A percentile compares a stretch with the other conserved stretches of the same genome.
Evolutionary conservation across 257 asterid species (phyloP).

Genomic region (Solanum appendiculatum): DNA sequence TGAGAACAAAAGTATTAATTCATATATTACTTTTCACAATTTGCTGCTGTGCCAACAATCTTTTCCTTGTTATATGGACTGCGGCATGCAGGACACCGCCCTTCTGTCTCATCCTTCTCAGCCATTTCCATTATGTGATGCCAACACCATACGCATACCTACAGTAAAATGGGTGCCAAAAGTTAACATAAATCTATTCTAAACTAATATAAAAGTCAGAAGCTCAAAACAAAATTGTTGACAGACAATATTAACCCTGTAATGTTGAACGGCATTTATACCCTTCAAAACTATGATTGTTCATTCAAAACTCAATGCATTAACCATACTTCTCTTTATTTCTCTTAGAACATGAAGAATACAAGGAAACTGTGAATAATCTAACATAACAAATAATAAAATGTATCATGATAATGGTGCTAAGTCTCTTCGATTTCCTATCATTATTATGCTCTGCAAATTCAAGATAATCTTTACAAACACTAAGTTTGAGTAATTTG

Average conservation of each 20-base stretch:
- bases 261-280: not conserved
- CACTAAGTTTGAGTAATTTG: not conserved
- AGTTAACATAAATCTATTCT: not conserved
- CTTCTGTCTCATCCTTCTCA: conserved; percentile 88
- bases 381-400: not conserved
- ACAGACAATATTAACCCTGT: not conserved
- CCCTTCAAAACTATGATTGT: not conserved
- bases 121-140: conserved; percentile 98
- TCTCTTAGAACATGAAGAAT: not conserved
- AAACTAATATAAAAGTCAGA: not conserved
- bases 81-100: conserved; percentile 99
- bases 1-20: not conserved
- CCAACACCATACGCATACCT: conserved; percentile 99
- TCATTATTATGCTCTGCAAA: not conserved
- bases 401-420: not conserved
- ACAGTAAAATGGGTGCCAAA: conserved; percentile 1
- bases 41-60: conserved; percentile 75
- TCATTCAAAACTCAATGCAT: not conserved
- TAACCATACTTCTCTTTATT: not conserved
- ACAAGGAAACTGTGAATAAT: not conserved
- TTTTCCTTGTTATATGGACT: conserved; percentile 92
- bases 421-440: not conserved
- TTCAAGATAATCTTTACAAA: not conserved
- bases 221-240: not conserved
- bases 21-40: conserved; percentile 53